phyloP scores from a whole-genome alignment of 257 asterid genomes.

The Solanum pennellii region DNA sequence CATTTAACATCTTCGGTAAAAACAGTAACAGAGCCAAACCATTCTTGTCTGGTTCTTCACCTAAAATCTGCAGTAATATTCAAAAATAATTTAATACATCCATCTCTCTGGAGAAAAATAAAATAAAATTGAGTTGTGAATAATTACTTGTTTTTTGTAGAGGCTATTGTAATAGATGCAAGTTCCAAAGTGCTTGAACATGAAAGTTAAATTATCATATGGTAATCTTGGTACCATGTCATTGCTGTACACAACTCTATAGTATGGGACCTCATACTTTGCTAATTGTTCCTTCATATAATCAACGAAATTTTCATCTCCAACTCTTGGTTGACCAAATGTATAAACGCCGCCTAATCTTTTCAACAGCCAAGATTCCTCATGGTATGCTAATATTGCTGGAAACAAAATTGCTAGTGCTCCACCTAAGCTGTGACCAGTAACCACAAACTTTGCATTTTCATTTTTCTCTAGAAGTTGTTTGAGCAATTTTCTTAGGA shows the following conservation, averaged over 20 bases:
- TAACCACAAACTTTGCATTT: conserved; percentile 19
- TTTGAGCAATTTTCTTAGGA: conserved; percentile 21
- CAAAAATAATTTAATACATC: not conserved
- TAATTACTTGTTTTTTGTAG: conserved; percentile 38
- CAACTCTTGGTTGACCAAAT: conserved; percentile 69
- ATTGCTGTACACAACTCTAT: conserved; percentile 42
- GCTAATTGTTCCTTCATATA: conserved; percentile 26
- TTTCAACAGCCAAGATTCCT: conserved; percentile 22
- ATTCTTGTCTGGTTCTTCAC: conserved; percentile 36
- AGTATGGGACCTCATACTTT: conserved; percentile 17
- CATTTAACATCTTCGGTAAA: conserved; percentile 21
- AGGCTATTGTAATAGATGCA: conserved; percentile 34
- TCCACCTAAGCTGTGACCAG: conserved; percentile 73
- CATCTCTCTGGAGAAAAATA: not conserved
- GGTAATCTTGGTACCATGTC: conserved; percentile 60
- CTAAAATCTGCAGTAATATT: not conserved
- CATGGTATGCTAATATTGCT: conserved; percentile 29
- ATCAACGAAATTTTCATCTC: conserved; percentile 29
- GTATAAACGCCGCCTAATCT: conserved; percentile 41
- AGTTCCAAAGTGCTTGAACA: conserved; percentile 62
- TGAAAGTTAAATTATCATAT: conserved; percentile 12
- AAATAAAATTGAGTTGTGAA: not conserved
- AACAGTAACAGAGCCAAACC: conserved; percentile 5
- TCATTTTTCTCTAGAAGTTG: not conserved
- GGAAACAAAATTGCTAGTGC: conserved; percentile 52